Evolutionary conservation across 495 filamentous ascomycete species (phyloP), one percentile per base, ranked within the genome.

Genomic region (Aspergillus sclerotiicarbonarius): DNA sequence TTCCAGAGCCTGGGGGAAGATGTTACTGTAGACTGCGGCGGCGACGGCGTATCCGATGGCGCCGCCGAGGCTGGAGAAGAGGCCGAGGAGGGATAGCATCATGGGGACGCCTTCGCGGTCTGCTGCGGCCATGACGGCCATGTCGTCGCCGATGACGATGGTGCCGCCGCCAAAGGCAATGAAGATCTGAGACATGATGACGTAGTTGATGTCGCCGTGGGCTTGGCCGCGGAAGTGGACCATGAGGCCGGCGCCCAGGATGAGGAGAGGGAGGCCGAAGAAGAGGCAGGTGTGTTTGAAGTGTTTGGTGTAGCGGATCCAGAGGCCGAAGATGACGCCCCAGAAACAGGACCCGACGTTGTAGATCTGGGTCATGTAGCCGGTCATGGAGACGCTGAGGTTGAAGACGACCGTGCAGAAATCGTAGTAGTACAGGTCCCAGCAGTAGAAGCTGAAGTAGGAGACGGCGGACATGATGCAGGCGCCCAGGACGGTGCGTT

Each of bases 131-230:
- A 91, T 89, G 69, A 84, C 83, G 5, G 87, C 87, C 68, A 91
- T 87, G 56, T 92, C 82, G 61, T 88, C 80, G 50, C 76, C 79
- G 65, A 91, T 87, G 54, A 91, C 72, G 5, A 87, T 64, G 1
- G 80, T 85, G 31, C 85, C 84, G 16, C 86, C 87, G 13, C 78
- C 76, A 52, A 92, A 82, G 31, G 88, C 84, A 61, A 91, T 90
- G 72, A 91, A 86, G 68, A 91, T 89, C 69, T 91, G 87, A 62
- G 82, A 86, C 84, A 90, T 89, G 70, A 90, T 74, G 18, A 92
- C 71, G 67, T 86, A 90, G 25, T 85, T 87, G 47, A 90, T 76
- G 48, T 76, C 63, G 16, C 71, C 69, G 4, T 78, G 69, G 53
- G 76, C 75, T 53, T 82, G 72, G 46, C 87, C 84, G 37, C 88